Base-by-base conservation (phyloP, 371 early-diverging fungal genomes). In the Actinomortierella ambigua region DNA sequence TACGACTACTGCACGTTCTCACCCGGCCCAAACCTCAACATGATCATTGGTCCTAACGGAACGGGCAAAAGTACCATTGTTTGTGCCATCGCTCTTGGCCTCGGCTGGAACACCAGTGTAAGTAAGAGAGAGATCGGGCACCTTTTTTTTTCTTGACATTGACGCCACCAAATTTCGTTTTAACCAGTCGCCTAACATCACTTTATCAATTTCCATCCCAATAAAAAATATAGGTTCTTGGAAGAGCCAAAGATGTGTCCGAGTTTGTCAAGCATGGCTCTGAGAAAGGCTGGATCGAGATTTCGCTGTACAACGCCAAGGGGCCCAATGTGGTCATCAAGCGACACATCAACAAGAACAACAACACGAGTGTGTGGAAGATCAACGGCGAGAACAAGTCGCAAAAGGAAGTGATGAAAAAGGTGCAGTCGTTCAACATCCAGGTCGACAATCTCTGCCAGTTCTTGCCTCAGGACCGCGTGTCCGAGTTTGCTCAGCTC, bases 11-110 rank as follows among this genome's bases (percentile, higher is more conserved):
- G 90, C 60, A 91, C 94, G 53, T 87, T 95, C 55, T 68, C 57
- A 11, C 97, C 98, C 1, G 98, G 97, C 0, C 96, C 97, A 0
- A 85, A 94, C 62, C 81, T 98, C 75, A 98, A 98, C 77, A 97
- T 98, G 97, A 93, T 98, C 43, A 93, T 97, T 46, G 98, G 95
- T 3, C 96, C 97, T 3, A 98, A 96, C 70, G 99, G 99, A 20
- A 97, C 99, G 0, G 99, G 99, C 53, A 99, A 99, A 79, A 94
- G 94, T 50, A 95, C 97, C 0, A 90, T 99, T 39, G 98, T 99
- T 0, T 96, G 96, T 77, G 99, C 99, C 0, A 91, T 99, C 39
- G 98, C 95, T 3, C 84, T 99, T 29, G 98, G 98, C 0, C 88
- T 99, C 14, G 98, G 95, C 26, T 97, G 98, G 8, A 81, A 87